Evolutionary conservation across 805 yeast species (phyloP).

Genomic region (Kodamaea kaohsiungensis): DNA sequence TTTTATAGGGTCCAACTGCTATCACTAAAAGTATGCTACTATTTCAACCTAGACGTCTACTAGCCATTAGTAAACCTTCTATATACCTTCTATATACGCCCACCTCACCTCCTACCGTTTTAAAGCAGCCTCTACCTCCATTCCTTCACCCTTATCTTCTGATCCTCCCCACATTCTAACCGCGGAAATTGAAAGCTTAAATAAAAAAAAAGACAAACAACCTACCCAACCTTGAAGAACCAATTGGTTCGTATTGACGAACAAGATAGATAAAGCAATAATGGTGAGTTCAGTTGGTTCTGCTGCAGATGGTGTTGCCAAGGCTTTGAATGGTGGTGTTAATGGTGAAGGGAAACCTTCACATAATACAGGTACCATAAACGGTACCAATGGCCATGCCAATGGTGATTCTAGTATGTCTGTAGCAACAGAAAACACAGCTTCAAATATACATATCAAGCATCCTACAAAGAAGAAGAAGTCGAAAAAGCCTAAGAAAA

Average conservation of each 20-base stretch:
- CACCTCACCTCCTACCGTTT: background rate
- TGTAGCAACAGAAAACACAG: background rate
- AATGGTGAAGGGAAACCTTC: background rate
- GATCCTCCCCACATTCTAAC: background rate
- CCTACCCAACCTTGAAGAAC: background rate
- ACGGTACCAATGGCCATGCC: background rate
- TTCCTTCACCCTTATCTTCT: background rate
- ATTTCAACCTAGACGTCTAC: too few relatives aligned
- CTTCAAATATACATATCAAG: background rate
- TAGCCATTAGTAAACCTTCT: too few relatives aligned
- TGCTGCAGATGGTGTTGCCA: background rate
- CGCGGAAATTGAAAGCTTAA: background rate
- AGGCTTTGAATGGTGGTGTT: background rate
- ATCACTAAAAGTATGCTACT: too few relatives aligned
- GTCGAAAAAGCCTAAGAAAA: background rate
- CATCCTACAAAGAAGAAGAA: background rate
- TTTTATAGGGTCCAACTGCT: too few relatives aligned
- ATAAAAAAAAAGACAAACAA: background rate
- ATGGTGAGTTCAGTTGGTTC: background rate
- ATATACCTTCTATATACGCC: background rate
- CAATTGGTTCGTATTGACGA: background rate
- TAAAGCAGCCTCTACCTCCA: background rate
- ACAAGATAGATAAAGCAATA: background rate
- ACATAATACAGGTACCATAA: background rate
- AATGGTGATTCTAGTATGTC: background rate